Conservation (phyloP, 2,329 filamentous ascomycete species). For the Claviceps pusilla region DNA sequence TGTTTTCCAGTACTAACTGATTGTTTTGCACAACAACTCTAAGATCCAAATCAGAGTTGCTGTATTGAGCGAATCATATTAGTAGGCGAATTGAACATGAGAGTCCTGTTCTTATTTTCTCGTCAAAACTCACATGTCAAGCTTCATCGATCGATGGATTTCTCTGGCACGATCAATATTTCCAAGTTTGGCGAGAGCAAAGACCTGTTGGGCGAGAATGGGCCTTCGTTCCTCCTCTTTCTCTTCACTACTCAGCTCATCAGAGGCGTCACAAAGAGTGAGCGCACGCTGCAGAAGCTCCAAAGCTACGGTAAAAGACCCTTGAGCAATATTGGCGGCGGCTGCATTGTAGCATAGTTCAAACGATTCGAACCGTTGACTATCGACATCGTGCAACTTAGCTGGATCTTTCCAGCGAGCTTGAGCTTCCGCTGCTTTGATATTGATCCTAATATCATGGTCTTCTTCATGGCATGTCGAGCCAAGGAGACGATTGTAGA, state of each 20-base stretch:
- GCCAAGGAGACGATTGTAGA: conserved; percentile 46
- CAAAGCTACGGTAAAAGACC: conserved; percentile 48
- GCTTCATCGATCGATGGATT: conserved; percentile 46
- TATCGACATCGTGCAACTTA: conserved; percentile 25
- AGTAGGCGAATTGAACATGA: conserved; percentile 9
- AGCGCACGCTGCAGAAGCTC: conserved; percentile 54
- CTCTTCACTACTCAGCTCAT: conserved; percentile 60
- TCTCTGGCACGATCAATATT: conserved; percentile 49
- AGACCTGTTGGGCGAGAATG: conserved; percentile 63
- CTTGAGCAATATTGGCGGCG: conserved; percentile 55
- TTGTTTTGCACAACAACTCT: conserved; percentile 55
- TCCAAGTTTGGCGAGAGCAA: conserved; percentile 52
- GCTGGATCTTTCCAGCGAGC: conserved; percentile 50
- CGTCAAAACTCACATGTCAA: conserved; percentile 37
- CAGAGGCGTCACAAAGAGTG: conserved; percentile 56
- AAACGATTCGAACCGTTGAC: conserved; percentile 57
- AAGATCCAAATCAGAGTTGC: conserved; percentile 53
- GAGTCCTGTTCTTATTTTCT: not conserved
- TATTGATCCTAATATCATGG: conserved; percentile 64
- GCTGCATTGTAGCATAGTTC: conserved; percentile 72
- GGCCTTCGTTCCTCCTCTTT: conserved; percentile 60
- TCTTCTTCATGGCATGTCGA: conserved; percentile 42
- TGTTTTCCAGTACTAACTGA: conserved; percentile 25
- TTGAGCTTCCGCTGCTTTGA: conserved; percentile 57
- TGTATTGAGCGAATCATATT: conserved; percentile 18